Conservation (phyloP, 202 grass and related monocot species). For the Sporobolus alterniflorus region DNA sequence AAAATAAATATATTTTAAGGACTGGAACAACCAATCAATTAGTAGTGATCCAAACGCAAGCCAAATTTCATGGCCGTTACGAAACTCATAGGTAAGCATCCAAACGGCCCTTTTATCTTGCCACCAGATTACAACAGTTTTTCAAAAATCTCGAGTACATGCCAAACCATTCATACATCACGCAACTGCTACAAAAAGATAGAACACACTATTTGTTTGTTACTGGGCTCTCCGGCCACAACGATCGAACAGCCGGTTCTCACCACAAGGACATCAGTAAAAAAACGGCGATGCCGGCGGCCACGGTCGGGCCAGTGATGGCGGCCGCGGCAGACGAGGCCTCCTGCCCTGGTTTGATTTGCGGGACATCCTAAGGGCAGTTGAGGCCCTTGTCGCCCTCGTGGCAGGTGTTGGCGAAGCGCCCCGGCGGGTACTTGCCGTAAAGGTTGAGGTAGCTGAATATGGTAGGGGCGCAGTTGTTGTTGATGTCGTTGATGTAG, state of each 20-base stretch:
- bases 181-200: background rate
- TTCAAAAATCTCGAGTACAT: too few species aligned
- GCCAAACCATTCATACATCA: too few species aligned
- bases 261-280: conserved; percentile 25
- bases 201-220: too few species aligned
- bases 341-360: conserved; percentile 42
- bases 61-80: too few species aligned
- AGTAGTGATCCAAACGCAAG: too few species aligned
- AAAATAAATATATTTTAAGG: too few species aligned
- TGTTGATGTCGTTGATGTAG: conserved; percentile 66
- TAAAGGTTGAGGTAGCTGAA: conserved; percentile 95
- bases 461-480: conserved; percentile 74
- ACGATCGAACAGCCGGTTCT: background rate
- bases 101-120: too few species aligned
- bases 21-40: too few species aligned
- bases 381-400: conserved; percentile 56
- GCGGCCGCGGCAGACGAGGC: conserved; percentile 19
- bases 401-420: conserved; percentile 76
- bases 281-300: background rate
- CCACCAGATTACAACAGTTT: too few species aligned
- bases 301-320: background rate
- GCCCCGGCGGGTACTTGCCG: conserved; percentile 31
- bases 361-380: conserved; percentile 50
- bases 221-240: background rate
- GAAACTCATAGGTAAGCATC: too few species aligned